Percentiles rank a stretch among this genome's conserved stretches.
Conservation (phyloP, 78 protist species). For the Chrysochromulina parva region DNA sequence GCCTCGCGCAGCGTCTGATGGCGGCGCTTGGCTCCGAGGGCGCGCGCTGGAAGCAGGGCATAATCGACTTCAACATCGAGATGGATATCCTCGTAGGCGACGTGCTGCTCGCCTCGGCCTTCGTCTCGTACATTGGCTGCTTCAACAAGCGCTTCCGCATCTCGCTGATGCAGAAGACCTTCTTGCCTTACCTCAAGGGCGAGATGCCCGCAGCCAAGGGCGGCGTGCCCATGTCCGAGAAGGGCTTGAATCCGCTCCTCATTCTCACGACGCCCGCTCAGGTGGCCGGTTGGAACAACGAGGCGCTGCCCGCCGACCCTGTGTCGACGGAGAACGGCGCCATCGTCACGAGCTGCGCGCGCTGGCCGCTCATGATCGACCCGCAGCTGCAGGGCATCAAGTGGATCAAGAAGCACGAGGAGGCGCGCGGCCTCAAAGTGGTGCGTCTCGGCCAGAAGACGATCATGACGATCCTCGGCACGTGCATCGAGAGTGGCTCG, state of each 20-base stretch:
- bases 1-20: conserved; percentile 72
- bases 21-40: conserved; percentile 65
- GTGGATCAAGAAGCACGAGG: conserved; percentile 54
- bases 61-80: conserved; percentile 17
- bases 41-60: conserved; percentile 60
- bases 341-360: conserved; percentile 56
- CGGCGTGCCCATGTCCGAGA: conserved; percentile 41
- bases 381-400: conserved; percentile 86
- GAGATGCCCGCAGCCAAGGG: conserved; percentile 8
- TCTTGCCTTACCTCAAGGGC: conserved; percentile 35
- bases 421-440: conserved; percentile 39
- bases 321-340: conserved; percentile 86
- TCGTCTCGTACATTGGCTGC: conserved; percentile 75
- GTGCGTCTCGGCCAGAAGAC: conserved; percentile 33
- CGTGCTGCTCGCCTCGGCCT: conserved; percentile 72
- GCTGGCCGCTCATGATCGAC: conserved; percentile 91
- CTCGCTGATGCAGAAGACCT: conserved; percentile 24
- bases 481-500: conserved; percentile 42
- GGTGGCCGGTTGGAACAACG: conserved; percentile 80
- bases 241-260: conserved; percentile 18
- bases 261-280: conserved; percentile 54
- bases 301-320: conserved; percentile 88
- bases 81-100: conserved; percentile 66
- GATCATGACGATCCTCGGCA: conserved; percentile 1
- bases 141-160: conserved; percentile 66